Evolutionary conservation across 176 grass and related monocot genomes (phyloP).

Genomic region (Oryza brachyantha): DNA sequence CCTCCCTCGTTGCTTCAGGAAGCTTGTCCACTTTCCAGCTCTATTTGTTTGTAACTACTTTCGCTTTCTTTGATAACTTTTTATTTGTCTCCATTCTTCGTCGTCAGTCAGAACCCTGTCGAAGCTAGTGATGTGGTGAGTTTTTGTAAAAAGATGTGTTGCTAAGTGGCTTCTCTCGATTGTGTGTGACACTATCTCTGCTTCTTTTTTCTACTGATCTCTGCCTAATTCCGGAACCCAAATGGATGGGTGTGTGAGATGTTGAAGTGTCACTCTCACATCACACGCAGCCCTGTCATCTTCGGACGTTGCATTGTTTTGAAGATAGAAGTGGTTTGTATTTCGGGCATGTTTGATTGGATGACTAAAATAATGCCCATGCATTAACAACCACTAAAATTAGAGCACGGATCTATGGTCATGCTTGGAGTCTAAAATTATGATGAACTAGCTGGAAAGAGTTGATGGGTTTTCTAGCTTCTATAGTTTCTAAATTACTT

Average conservation of each 20-base stretch:
- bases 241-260: neutral
- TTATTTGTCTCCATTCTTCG: neutral
- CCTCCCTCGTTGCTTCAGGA: conserved; percentile 30
- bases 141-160: neutral
- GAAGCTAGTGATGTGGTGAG: conserved; percentile 27
- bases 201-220: neutral
- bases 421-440: too few species aligned
- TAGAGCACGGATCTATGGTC: too few species aligned
- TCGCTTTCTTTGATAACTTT: neutral
- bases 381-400: too few species aligned
- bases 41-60: conserved; percentile 14
- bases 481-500: too few species aligned
- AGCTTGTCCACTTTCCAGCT: conserved; percentile 15
- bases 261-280: conserved; percentile 6
- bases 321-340: neutral
- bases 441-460: too few species aligned
- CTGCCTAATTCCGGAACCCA: conserved; percentile 10
- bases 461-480: too few species aligned
- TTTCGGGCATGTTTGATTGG: neutral
- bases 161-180: neutral
- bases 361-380: too few species aligned
- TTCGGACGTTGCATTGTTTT: too few species aligned
- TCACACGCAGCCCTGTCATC: neutral
- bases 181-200: neutral
- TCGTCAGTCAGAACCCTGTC: neutral